Percentiles rank a stretch among this genome's conserved stretches.
Conservation (phyloP, 1,284 basidiomycete species). For the Trichosporon sp. region DNA sequence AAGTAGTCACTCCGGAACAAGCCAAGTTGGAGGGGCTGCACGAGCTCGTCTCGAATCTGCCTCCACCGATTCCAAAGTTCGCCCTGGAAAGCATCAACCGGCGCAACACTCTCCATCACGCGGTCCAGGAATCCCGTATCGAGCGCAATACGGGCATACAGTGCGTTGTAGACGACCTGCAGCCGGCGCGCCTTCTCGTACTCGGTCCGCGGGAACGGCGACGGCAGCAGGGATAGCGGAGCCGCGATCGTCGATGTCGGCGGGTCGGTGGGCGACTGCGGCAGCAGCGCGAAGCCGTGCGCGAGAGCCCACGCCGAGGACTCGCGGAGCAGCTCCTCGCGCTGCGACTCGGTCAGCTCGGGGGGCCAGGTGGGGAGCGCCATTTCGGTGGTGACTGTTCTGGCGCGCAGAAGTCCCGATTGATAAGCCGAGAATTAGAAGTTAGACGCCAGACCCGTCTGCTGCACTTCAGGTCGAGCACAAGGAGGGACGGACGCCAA, state of each 20-base stretch:
- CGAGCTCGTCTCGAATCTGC: conserved; percentile 58
- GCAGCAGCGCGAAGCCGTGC: conserved; percentile 77
- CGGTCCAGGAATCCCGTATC: conserved; percentile 72
- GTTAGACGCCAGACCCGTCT: neutral
- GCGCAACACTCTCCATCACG: conserved; percentile 78
- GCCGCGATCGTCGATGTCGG: conserved; percentile 78
- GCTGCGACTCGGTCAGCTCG: conserved; percentile 56
- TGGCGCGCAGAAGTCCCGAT: neutral
- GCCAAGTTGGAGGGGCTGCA: conserved; percentile 74
- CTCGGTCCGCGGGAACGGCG: conserved; percentile 70
- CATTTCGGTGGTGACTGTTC: neutral
- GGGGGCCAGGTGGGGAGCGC: conserved; percentile 64
- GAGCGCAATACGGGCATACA: conserved; percentile 79
- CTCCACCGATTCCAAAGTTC: conserved; percentile 83
- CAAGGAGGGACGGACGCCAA: no score
- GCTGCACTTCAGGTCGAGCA: neutral
- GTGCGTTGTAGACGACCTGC: conserved; percentile 72
- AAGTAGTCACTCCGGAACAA: conserved; percentile 96
- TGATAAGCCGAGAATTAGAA: neutral
- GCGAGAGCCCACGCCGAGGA: conserved; percentile 80
- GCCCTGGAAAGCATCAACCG: conserved; percentile 81
- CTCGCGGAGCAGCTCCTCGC: conserved; percentile 57
- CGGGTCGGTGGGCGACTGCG: conserved; percentile 51
- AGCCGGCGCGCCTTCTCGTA: conserved; percentile 65
- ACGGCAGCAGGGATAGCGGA: conserved; percentile 78